Conservation (phyloP, 2,329 filamentous ascomycete species). For the Fusarium sambucinum region DNA sequence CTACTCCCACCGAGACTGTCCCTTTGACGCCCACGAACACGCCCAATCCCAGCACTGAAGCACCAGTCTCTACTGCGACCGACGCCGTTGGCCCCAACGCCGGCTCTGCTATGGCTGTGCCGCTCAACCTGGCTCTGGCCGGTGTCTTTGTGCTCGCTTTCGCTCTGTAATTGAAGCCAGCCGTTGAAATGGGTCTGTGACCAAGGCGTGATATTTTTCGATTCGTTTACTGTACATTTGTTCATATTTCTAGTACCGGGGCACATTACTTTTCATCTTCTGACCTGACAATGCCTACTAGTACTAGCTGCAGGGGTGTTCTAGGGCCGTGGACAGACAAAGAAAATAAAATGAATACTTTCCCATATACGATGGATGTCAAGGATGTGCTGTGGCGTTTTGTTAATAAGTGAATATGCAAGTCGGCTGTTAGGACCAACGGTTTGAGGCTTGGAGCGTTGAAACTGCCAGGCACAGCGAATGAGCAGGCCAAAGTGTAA, state of each 20-base stretch:
- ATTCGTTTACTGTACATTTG: conserved; percentile 22
- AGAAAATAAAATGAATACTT: conserved; percentile 17
- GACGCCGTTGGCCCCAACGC: conserved; percentile 26
- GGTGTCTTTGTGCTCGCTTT: conserved; percentile 29
- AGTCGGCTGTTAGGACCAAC: background rate
- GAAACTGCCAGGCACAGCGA: background rate
- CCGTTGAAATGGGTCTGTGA: background rate
- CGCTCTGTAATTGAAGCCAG: conserved; percentile 18
- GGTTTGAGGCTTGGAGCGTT: conserved; percentile 1
- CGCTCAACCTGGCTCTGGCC: conserved; percentile 32
- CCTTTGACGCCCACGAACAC: conserved; percentile 21
- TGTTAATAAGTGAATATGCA: background rate
- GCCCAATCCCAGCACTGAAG: conserved; percentile 2
- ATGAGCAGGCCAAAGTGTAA: background rate
- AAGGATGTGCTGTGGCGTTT: background rate
- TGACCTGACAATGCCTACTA: conserved; percentile 20
- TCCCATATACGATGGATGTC: background rate
- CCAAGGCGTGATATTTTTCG: background rate
- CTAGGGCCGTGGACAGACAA: conserved; percentile 12
- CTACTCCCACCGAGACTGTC: conserved; percentile 39
- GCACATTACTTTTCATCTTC: conserved; percentile 5
- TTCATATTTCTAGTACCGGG: conserved; percentile 7
- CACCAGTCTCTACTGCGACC: conserved; percentile 30
- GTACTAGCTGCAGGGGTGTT: conserved; percentile 19
- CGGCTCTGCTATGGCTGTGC: conserved; percentile 25